Base-by-base conservation (phyloP, 768 basidiomycete species). In the Leccinum boreale region DNA sequence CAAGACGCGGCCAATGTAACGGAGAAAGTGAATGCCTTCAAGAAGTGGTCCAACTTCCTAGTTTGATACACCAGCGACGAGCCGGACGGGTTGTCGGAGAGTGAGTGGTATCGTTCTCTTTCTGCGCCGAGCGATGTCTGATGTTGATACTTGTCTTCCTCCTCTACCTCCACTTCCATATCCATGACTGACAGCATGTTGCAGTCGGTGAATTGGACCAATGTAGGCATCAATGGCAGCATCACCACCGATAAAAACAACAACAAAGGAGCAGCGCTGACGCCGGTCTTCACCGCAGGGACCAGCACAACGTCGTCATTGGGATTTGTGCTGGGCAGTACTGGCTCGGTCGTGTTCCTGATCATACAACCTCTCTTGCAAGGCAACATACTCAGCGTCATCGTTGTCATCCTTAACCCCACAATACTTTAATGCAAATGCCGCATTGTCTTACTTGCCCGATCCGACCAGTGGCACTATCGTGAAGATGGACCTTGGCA, bases 1-100 rank as follows among this genome's bases (percentile, higher is more conserved):
- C 81, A 78, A 77, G 82, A 90, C 64, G 62, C 73, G 11, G 77
- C 80, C 23, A 77, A 80, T 4, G 83, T 92, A 21, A 82, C 80
- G 0, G 78, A 79, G 45, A 79, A 92, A 71, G 89, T 92, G 19
- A 84, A 85, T 60, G 73, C 70, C 36, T 79, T 90, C 73, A 89
- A 88, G 67, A 79, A 78, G 33, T 80, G 86, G 44, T 73, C 83
- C 0, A 90, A 89, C 60, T 79, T 92, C 24, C 73, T 90, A 21
- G 68, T 85, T 2, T 87, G 85, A 84, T 89, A 89, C 65, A 88
- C 85, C 1, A 84, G 78, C 1, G 87, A 90, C 63, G 87, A 90
- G 69, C 86, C 85, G 2, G 87, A 89, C 62, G 87, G 87, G 15
- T 84, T 19, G 12, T 65, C 3, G 67, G 65, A 24, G 65, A 68